phyloP scores from a whole-genome alignment of 768 basidiomycete genomes.

The Auricularia auricula-judae region DNA sequence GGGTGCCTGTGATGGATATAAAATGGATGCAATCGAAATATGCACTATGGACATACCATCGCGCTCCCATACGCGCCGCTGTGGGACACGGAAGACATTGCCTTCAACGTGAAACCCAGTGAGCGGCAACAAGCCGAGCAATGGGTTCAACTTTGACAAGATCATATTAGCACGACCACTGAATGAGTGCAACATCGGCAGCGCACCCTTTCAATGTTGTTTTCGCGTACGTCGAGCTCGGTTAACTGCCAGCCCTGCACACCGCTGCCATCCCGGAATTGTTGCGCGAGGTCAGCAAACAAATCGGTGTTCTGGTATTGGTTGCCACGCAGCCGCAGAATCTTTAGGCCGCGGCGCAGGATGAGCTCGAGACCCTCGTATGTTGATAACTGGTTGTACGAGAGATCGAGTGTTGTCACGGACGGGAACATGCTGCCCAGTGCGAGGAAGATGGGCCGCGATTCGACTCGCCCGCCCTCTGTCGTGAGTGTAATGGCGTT shows the following conservation, averaged over 20 bases:
- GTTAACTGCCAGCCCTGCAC: slow-evolving; percentile 66
- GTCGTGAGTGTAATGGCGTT: slow-evolving; percentile 44
- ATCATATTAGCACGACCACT: not conserved
- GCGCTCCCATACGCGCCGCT: slow-evolving; percentile 73
- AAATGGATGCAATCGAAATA: not conserved
- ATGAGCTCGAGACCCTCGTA: slow-evolving; percentile 26
- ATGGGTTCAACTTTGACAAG: not conserved
- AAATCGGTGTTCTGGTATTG: slow-evolving; percentile 49
- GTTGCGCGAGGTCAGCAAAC: slow-evolving; percentile 46
- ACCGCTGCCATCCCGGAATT: slow-evolving; percentile 24
- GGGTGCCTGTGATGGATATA: slow-evolving; percentile 35
- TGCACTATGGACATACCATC: slow-evolving; percentile 32
- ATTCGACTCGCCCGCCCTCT: slow-evolving; percentile 23
- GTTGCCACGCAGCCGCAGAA: slow-evolving; percentile 62
- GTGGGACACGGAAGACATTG: slow-evolving; percentile 67
- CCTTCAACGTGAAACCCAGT: not conserved
- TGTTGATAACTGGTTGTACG: slow-evolving; percentile 60
- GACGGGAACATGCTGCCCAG: slow-evolving; percentile 61
- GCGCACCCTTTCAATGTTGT: slow-evolving; percentile 60
- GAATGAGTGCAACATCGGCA: slow-evolving; percentile 28
- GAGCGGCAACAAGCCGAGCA: slow-evolving; percentile 8
- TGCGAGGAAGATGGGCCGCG: slow-evolving; percentile 43
- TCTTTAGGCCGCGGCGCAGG: slow-evolving; percentile 48
- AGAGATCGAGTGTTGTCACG: slow-evolving; percentile 56
- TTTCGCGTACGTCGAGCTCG: slow-evolving; percentile 74